These are phyloP conservation scores for Striga asiatica DNA, from an alignment of 257 asterid genomes.

Conservation along the genomic window DNA sequence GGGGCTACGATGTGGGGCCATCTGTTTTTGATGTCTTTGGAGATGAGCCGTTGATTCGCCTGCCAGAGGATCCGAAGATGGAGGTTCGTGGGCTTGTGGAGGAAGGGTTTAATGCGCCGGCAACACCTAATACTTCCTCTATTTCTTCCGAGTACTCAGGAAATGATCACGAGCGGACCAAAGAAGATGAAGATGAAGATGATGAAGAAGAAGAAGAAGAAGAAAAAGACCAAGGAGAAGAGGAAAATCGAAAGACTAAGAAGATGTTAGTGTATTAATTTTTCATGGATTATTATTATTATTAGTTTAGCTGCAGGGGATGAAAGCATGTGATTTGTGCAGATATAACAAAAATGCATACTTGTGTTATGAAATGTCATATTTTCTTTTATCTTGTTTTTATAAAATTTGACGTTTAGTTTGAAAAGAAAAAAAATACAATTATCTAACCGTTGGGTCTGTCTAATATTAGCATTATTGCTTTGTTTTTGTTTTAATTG, in stretches of 20 bases:
- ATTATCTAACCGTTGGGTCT: too few relatives aligned
- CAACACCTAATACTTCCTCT: constrained; percentile 54
- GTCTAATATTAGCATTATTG: too few relatives aligned
- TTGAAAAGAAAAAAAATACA: too few relatives aligned
- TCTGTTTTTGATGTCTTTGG: constrained; percentile 19
- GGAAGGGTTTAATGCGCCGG: constrained; percentile 33
- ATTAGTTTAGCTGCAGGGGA: neutral
- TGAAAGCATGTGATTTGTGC: neutral
- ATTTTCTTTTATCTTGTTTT: too few relatives aligned
- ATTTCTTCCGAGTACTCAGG: constrained; percentile 52
- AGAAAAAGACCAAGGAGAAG: constrained; percentile 15
- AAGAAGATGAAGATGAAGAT: constrained; percentile 15
- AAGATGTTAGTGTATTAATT: constrained; percentile 27
- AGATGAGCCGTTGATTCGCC: neutral
- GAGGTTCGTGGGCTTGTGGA: neutral
- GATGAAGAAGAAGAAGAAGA: constrained; percentile 15
- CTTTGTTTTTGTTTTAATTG: too few relatives aligned
- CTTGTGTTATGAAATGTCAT: too few relatives aligned
- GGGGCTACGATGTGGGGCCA: constrained; percentile 29
- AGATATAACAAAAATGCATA: too few relatives aligned
- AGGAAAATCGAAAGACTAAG: constrained; percentile 22
- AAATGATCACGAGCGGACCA: constrained; percentile 14
- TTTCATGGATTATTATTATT: neutral
- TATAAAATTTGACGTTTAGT: too few relatives aligned
- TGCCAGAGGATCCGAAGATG: neutral